Percentiles rank a stretch among this genome's conserved stretches.
These are phyloP conservation scores for Gossypium longicalyx DNA, from an alignment of 345 rosid genomes.

Conservation along the genomic window DNA sequence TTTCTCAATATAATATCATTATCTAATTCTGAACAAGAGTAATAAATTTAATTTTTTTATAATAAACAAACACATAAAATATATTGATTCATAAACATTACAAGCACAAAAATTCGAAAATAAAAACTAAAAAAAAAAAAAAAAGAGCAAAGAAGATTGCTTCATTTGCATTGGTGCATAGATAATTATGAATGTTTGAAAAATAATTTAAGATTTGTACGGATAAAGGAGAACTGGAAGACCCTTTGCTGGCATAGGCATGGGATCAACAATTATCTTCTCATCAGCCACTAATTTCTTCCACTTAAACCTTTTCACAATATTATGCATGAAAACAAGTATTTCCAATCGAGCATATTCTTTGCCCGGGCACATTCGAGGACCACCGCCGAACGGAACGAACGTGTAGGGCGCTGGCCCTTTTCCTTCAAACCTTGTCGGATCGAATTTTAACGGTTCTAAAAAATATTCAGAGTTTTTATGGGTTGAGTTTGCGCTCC, in stretches of 20 bases:
- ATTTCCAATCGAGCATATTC: conserved; percentile 8
- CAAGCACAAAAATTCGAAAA: no score
- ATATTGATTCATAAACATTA: no score
- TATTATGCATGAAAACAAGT: conserved; percentile 4
- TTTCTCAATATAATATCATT: no score
- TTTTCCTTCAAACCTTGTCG: neutral
- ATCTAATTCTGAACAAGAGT: no score
- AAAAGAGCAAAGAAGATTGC: neutral
- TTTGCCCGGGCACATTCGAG: conserved; percentile 5
- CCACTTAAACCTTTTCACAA: conserved; percentile 1
- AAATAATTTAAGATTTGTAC: neutral
- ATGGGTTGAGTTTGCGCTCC: conserved; percentile 4
- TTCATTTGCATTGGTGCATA: neutral
- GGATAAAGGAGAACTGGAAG: conserved; percentile 1
- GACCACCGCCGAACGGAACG: conserved; percentile 3
- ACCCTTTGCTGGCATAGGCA: conserved; percentile 8
- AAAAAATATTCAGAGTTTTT: neutral
- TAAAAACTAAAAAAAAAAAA: neutral
- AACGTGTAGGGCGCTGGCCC: neutral
- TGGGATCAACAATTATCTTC: conserved; percentile 6
- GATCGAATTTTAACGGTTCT: neutral
- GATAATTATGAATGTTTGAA: neutral
- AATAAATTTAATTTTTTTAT: no score
- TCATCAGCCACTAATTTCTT: neutral
- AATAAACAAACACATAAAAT: no score